These are phyloP conservation scores for Phytophthora cactorum DNA, from an alignment of 352 stramenopile species.

Conservation along the genomic window DNA sequence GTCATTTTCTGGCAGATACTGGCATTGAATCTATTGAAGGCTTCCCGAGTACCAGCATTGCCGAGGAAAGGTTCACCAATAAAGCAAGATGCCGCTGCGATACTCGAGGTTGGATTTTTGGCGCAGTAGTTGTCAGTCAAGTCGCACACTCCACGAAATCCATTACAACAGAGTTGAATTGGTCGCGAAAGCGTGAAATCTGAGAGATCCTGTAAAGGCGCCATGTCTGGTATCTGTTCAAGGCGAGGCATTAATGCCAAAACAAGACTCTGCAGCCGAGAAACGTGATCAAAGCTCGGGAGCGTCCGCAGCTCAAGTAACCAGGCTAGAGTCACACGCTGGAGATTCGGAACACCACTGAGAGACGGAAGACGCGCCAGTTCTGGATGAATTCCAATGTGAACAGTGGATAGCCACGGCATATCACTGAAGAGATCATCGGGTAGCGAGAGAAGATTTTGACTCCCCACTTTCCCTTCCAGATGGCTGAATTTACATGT, in stretches of 20 bases:
- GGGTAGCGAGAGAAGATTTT: conserved; percentile 14
- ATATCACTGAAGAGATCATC: conserved; percentile 34
- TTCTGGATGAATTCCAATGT: conserved; percentile 20
- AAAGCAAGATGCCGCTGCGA: conserved; percentile 22
- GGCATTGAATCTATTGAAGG: conserved; percentile 15
- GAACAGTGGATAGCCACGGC: conserved; percentile 25
- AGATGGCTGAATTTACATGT: conserved; percentile 27
- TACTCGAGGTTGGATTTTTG: conserved; percentile 2
- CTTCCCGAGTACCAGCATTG: conserved; percentile 14
- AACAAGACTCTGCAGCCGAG: conserved; percentile 9
- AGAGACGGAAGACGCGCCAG: conserved; percentile 16
- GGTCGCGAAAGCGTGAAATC: conserved; percentile 17
- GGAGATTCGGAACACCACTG: conserved; percentile 30
- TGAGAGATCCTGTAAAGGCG: not conserved
- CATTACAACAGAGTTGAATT: conserved; percentile 28
- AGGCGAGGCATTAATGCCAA: conserved; percentile 18
- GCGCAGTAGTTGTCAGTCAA: conserved; percentile 25
- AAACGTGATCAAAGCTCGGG: conserved; percentile 12
- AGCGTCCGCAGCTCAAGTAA: conserved; percentile 11
- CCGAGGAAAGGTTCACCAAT: conserved; percentile 16
- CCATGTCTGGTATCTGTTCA: conserved; percentile 21
- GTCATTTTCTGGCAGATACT: conserved; percentile 21
- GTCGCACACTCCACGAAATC: conserved; percentile 25
- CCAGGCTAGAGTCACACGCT: conserved; percentile 25
- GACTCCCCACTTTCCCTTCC: conserved; percentile 24